phyloP scores from a whole-genome alignment of 345 rosid genomes.

The Barbarea vulgaris region DNA sequence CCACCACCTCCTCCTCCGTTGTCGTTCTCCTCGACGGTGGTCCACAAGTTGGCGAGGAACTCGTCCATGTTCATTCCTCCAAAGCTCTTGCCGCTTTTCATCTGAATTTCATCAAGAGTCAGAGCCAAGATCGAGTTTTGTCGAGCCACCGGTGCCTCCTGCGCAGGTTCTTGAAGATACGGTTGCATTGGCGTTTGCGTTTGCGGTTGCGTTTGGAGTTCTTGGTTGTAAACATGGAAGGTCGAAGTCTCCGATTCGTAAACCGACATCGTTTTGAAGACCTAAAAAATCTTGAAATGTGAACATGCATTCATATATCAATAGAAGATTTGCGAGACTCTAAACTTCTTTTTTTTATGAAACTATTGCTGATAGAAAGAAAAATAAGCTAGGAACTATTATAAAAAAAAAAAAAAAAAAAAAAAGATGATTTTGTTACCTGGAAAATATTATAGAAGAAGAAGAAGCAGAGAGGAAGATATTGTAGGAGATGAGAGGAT shows the following conservation, averaged over 20 bases:
- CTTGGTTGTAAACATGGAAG: constrained; percentile 27
- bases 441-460: background rate
- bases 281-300: constrained; percentile 21
- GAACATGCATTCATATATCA: constrained; percentile 34
- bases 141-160: constrained; percentile 18
- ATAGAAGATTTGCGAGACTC: background rate
- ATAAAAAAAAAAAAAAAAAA: too few species aligned
- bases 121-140: constrained; percentile 65
- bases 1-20: constrained; percentile 5
- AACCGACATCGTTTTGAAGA: constrained; percentile 31
- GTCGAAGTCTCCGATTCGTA: constrained; percentile 34
- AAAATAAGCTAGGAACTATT: background rate
- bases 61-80: constrained; percentile 98
- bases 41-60: constrained; percentile 77
- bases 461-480: constrained; percentile 7
- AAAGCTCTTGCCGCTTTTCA: constrained; percentile 71
- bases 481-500: constrained; percentile 13
- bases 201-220: constrained; percentile 25
- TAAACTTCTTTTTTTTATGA: background rate
- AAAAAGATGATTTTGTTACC: constrained; percentile 24
- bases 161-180: constrained; percentile 5
- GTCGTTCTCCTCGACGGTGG: constrained; percentile 48
- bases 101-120: constrained; percentile 79
- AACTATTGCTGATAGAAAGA: background rate
- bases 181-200: constrained; percentile 17